Conservation (phyloP, 192 early-diverging fungal genomes). For the Coemansia pectinata region DNA sequence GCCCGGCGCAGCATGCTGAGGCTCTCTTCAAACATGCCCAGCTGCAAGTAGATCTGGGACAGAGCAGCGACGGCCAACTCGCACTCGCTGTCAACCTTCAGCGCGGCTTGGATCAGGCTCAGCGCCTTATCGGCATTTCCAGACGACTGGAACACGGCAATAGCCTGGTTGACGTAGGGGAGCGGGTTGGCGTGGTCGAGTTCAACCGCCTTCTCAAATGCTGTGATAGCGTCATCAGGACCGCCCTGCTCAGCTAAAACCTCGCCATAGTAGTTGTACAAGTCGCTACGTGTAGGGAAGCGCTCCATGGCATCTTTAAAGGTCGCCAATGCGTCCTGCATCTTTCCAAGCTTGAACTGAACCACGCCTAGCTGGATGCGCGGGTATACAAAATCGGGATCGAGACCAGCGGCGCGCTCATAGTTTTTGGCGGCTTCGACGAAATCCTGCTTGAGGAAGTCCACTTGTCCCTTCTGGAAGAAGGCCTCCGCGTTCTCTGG, state of each 20-base stretch:
- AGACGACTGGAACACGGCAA: conserved; percentile 76
- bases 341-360: conserved; percentile 86
- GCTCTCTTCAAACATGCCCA: conserved; percentile 85
- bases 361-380: conserved; percentile 94
- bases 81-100: conserved; percentile 92
- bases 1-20: conserved; percentile 80
- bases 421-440: conserved; percentile 83
- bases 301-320: conserved; percentile 79
- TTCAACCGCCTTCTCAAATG: conserved; percentile 88
- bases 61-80: conserved; percentile 88
- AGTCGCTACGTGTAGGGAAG: conserved; percentile 81
- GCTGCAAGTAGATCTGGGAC: conserved; percentile 79
- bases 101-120: conserved; percentile 72
- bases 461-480: conserved; percentile 72
- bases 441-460: conserved; percentile 82
- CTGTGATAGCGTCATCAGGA: conserved; percentile 76
- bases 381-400: conserved; percentile 81
- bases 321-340: conserved; percentile 69
- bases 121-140: conserved; percentile 74
- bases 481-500: conserved; percentile 83
- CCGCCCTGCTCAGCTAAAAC: conserved; percentile 84
- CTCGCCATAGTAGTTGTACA: conserved; percentile 98
- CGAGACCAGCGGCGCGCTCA: conserved; percentile 72
- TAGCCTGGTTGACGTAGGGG: conserved; percentile 97
- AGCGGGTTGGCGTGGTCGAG: conserved; percentile 83